Evolutionary conservation across 257 asterid species (phyloP), one percentile per base, ranked within the genome.

Genomic region (Ocimum tenuiflorum): DNA sequence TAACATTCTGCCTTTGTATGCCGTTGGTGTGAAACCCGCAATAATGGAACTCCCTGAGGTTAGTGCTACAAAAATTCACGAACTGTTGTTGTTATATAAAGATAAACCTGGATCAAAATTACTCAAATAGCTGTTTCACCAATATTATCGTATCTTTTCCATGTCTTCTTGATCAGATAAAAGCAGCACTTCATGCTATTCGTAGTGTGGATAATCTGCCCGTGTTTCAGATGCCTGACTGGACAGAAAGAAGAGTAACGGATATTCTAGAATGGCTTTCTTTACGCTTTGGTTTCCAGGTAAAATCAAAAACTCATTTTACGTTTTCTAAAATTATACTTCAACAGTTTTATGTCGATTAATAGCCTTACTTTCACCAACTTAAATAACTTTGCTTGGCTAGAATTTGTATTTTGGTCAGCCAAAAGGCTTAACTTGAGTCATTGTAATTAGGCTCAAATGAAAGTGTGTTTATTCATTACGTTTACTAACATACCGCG

Each of bases 31-130:
- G 75, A 91, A 83, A 71, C 97, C 99, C 14, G 95, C 86, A 54
- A 85, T 94, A 65, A 90, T 94, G 97, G 96, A 90, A 75, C 91
- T 88, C 51, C 88, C 96, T 18, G 99, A 94, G 99, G 97, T 92
- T 79, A 22, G 60, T 73, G 38, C 47, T 55, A 39, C 22, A 58
- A 63, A 55, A 43, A 74, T 73, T 18, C 49, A 35, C 70, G 46
- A 12, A 42, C 38, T 65, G 31, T 41, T 57, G 52, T 12, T 68
- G 18, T 45, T 24, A 20, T 49, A 23, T 31, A 11, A 9, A 22
- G 46, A 61, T 59, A 19, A 54, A 45, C 35, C 39, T 71, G 65
- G 54, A 75, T 69, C 59, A 53, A 53, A 67, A 53, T 69, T 10
- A 3, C n/a, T 48, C 12, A 61, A 46, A 50, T 61, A 53, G 17